These are phyloP conservation scores for Agaricus sinodeliciosus DNA, from an alignment of 768 basidiomycete genomes.

Conservation along the genomic window DNA sequence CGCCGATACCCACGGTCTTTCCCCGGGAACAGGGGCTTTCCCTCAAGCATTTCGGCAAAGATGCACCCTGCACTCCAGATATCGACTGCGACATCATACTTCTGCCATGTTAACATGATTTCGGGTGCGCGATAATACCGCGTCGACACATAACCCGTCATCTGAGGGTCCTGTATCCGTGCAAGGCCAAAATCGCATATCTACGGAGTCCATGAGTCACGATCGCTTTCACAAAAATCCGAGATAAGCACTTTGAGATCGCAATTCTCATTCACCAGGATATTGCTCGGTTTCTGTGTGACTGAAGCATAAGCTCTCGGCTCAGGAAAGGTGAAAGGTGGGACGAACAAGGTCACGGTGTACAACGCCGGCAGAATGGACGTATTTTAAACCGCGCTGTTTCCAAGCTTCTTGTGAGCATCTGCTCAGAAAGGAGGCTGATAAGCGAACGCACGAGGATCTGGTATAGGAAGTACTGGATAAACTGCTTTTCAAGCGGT, in stretches of 20 bases:
- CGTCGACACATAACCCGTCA: slow-evolving; percentile 99
- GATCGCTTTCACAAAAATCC: background rate
- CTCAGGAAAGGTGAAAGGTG: background rate
- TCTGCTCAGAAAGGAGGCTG: background rate
- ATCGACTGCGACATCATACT: slow-evolving; percentile 99
- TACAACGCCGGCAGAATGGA: slow-evolving; percentile 98
- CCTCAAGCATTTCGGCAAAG: slow-evolving; percentile 99
- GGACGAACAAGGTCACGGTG: slow-evolving; percentile 85
- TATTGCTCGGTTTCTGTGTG: slow-evolving; percentile 93
- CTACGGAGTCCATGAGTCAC: slow-evolving; percentile 30
- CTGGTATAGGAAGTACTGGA: slow-evolving; percentile 99
- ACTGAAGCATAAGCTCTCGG: slow-evolving; percentile 8
- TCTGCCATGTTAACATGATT: slow-evolving; percentile 99
- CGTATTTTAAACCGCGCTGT: slow-evolving; percentile 97
- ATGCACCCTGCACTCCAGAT: slow-evolving; percentile 99
- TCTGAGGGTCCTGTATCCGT: slow-evolving; percentile 98
- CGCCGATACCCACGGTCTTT: slow-evolving; percentile 83
- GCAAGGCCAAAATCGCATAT: slow-evolving; percentile 99
- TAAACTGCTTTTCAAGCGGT: slow-evolving; percentile 98
- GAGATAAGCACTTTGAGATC: slow-evolving; percentile 77
- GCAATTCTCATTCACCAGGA: slow-evolving; percentile 99
- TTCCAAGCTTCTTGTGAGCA: slow-evolving; percentile 4
- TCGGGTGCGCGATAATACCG: slow-evolving; percentile 98
- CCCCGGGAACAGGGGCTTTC: slow-evolving; percentile 97
- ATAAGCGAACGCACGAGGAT: slow-evolving; percentile 63